Evolutionary conservation across 306 rosid genomes (phyloP).

Genomic region (Lathyrus sativus): DNA sequence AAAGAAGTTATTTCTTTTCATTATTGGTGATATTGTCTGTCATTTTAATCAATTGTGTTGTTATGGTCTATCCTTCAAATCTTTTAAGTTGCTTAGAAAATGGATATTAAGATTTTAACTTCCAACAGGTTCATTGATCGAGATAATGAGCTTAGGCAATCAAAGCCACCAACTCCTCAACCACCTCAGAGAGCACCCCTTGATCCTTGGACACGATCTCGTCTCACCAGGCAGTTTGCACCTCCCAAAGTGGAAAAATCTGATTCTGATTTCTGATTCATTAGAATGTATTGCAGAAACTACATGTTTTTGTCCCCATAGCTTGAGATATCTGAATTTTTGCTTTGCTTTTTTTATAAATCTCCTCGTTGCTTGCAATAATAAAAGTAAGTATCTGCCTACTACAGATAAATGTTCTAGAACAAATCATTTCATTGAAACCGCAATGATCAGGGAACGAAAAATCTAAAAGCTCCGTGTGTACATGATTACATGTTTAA

Average conservation of each 20-base stretch:
- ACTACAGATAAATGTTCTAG: constrained; percentile 22
- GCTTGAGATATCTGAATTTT: constrained; percentile 32
- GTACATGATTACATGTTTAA: neutral
- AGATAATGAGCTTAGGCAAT: constrained; percentile 81
- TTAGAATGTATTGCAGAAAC: constrained; percentile 22
- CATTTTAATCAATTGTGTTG: neutral
- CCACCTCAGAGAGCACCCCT: constrained; percentile 73
- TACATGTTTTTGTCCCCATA: neutral
- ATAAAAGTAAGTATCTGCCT: constrained; percentile 10
- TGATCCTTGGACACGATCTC: constrained; percentile 89
- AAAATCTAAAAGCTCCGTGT: neutral
- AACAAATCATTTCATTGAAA: constrained; percentile 23
- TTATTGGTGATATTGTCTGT: constrained; percentile 20
- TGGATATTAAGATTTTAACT: constrained; percentile 24
- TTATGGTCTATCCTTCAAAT: neutral
- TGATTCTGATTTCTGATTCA: constrained; percentile 50
- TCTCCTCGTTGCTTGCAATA: constrained; percentile 12
- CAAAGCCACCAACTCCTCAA: constrained; percentile 84
- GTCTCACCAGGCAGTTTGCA: constrained; percentile 73
- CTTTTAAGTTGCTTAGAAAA: constrained; percentile 6
- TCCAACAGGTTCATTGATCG: constrained; percentile 73
- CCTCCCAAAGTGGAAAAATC: constrained; percentile 73
- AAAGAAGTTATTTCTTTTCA: constrained; percentile 2
- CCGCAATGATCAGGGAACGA: neutral
- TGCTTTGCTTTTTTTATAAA: constrained; percentile 16